These are phyloP conservation scores for Astrocystis sublimbata DNA, from an alignment of 495 filamentous ascomycete genomes.

Conservation along the genomic window DNA sequence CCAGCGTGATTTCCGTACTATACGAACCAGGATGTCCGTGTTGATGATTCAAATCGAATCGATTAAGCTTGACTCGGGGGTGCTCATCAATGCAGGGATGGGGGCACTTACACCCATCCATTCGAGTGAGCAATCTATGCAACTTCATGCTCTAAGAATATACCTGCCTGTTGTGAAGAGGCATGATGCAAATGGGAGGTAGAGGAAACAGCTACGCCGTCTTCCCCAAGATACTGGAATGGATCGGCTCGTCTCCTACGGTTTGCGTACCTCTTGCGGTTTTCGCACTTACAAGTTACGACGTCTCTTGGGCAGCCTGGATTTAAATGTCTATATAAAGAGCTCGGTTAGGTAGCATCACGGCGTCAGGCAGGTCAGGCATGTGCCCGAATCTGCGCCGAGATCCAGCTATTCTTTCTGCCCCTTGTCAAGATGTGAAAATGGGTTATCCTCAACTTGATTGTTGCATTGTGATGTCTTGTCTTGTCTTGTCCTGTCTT, in stretches of 20 bases:
- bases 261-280: no score
- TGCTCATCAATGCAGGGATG: background rate
- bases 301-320: no score
- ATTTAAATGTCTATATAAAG: no score
- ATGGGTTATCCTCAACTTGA: no score
- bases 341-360: no score
- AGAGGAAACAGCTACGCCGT: background rate
- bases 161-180: background rate
- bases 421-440: no score
- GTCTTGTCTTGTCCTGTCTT: background rate
- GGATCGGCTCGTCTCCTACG: no score
- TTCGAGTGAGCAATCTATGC: background rate
- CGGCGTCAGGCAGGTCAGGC: no score
- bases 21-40: background rate
- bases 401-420: no score
- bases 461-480: background rate
- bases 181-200: background rate
- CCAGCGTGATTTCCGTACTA: conserved; percentile 1
- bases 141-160: background rate
- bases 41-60: conserved; percentile 8
- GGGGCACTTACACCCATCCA: background rate
- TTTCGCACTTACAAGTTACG: no score
- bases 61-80: conserved; percentile 1
- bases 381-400: no score
- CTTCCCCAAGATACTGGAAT: no score